Evolutionary conservation across 148 eudicot species (phyloP).

Genomic region (Cornus kousa): DNA sequence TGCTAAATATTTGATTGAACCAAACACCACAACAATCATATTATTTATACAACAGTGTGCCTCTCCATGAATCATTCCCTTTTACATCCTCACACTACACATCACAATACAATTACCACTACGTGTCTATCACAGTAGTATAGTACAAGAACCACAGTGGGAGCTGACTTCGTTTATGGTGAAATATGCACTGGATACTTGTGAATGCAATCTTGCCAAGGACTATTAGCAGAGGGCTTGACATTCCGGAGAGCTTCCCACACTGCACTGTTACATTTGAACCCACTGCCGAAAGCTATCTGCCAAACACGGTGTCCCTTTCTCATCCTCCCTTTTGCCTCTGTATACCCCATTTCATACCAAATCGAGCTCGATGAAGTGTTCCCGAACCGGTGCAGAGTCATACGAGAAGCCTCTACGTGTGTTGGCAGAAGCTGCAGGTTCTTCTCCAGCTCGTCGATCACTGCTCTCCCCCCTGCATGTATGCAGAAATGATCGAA

Average conservation of each 20-base stretch:
- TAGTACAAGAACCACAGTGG: no score
- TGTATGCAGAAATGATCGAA: constrained; percentile 64
- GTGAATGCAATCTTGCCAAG: constrained; percentile 58
- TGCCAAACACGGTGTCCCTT: constrained; percentile 58
- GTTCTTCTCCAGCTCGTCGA: constrained; percentile 59
- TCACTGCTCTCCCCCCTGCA: constrained; percentile 62
- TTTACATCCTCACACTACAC: no score
- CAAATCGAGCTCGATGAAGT: constrained; percentile 65
- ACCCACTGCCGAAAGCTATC: constrained; percentile 63
- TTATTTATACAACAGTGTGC: no score
- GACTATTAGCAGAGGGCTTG: constrained; percentile 44
- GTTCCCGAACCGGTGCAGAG: constrained; percentile 59
- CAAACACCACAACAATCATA: no score
- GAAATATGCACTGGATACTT: constrained; percentile 42
- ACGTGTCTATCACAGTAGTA: no score
- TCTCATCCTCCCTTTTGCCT: constrained; percentile 60
- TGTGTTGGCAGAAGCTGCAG: constrained; percentile 38
- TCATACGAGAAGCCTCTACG: constrained; percentile 62
- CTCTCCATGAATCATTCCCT: no score
- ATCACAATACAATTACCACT: no score
- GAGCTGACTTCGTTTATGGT: no score
- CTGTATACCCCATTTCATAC: constrained; percentile 59
- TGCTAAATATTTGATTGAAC: no score
- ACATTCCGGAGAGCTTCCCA: constrained; percentile 53
- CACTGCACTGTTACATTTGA: constrained; percentile 63